Conservation (phyloP, 108 stramenopile genomes). For the Fragilaria crotonensis region DNA sequence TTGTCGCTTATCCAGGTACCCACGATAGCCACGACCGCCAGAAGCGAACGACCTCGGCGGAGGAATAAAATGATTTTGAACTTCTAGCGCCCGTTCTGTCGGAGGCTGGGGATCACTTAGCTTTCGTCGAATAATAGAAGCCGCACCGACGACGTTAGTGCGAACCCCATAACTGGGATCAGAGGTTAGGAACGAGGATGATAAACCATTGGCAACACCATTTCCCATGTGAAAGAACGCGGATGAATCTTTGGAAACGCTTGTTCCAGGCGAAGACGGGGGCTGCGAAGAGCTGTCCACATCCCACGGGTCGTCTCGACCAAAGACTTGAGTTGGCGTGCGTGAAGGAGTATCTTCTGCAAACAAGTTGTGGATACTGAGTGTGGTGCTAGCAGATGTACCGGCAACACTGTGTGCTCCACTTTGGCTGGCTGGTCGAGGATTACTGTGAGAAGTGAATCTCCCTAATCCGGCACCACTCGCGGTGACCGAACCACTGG, state of each 20-base stretch:
- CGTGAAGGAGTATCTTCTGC: neutral
- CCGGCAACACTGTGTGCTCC: slow-evolving; percentile 1
- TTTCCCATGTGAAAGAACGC: slow-evolving; percentile 25
- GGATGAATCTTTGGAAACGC: slow-evolving; percentile 38
- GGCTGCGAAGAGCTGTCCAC: slow-evolving; percentile 1
- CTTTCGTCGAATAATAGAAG: slow-evolving; percentile 21
- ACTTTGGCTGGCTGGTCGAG: too few species aligned
- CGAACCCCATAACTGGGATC: neutral
- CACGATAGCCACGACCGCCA: slow-evolving; percentile 39
- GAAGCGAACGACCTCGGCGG: slow-evolving; percentile 18
- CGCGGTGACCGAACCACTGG: too few species aligned
- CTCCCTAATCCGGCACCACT: too few species aligned
- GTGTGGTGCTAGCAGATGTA: slow-evolving; percentile 1
- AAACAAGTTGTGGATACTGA: slow-evolving; percentile 5
- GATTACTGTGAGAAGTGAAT: too few species aligned
- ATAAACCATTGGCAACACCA: neutral
- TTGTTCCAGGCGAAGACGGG: slow-evolving; percentile 12
- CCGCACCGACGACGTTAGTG: slow-evolving; percentile 4
- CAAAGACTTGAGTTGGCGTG: neutral
- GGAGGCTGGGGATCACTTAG: slow-evolving; percentile 15
- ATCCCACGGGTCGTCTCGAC: neutral
- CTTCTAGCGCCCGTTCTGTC: slow-evolving; percentile 35
- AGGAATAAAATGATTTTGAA: slow-evolving; percentile 27
- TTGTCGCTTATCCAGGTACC: slow-evolving; percentile 65
- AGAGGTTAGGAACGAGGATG: neutral